phyloP scores from a whole-genome alignment of 1,284 basidiomycete species.

The Cystobasidium pallidum region DNA sequence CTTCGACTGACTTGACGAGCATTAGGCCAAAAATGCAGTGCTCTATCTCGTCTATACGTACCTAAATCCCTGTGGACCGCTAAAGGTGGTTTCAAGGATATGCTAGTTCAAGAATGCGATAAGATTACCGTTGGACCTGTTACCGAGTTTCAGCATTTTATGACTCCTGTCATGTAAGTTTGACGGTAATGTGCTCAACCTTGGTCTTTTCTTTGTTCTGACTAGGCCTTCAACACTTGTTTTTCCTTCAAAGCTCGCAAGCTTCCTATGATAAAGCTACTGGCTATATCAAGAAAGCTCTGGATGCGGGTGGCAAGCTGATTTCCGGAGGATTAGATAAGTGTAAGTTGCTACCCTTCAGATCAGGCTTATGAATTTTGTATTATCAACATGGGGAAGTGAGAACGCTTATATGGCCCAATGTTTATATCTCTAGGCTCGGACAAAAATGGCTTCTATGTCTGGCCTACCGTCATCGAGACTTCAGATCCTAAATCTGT shows the following conservation, averaged over 20 bases:
- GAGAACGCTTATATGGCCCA: not conserved
- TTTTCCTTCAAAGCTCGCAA: constrained; percentile 63
- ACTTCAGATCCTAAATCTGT: constrained; percentile 88
- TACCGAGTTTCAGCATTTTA: constrained; percentile 80
- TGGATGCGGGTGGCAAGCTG: constrained; percentile 83
- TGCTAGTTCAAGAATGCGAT: constrained; percentile 71
- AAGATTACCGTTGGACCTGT: constrained; percentile 84
- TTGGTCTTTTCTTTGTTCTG: too few species aligned
- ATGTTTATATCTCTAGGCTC: constrained; percentile 63
- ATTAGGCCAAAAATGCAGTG: constrained; percentile 98
- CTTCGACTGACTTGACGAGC: too few species aligned
- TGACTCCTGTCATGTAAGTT: constrained; percentile 91
- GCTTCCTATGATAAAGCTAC: constrained; percentile 87
- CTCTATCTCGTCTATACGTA: constrained; percentile 88
- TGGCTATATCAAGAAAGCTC: constrained; percentile 83
- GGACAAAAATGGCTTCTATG: constrained; percentile 88
- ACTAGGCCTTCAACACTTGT: not conserved
- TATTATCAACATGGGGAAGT: not conserved
- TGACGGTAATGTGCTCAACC: not conserved
- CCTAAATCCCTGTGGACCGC: constrained; percentile 75
- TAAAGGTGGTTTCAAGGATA: constrained; percentile 79
- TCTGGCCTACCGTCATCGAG: constrained; percentile 92
- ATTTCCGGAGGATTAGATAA: constrained; percentile 74
- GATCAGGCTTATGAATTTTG: not conserved
- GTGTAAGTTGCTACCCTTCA: constrained; percentile 57